Evolutionary conservation across 2,329 filamentous ascomycete species (phyloP).

Genomic region (Cercospora canescens): DNA sequence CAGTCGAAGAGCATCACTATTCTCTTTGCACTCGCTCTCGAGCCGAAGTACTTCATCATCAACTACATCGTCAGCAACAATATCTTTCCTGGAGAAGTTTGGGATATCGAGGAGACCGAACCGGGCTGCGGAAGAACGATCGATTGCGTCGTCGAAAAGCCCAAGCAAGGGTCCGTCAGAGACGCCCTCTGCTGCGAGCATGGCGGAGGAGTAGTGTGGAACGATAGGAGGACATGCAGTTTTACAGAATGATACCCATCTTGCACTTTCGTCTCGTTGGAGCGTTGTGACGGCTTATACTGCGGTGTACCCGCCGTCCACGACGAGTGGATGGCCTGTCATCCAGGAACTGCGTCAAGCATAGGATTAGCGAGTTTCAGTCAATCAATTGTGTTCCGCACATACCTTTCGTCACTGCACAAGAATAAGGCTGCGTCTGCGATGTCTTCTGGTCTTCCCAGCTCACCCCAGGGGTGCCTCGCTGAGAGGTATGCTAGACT

Average conservation of each 20-base stretch:
- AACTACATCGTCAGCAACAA: not conserved
- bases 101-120: not conserved
- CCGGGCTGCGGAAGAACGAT: not conserved
- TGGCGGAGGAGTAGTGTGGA: not conserved
- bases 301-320: slow-evolving; percentile 16
- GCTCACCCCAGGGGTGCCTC: slow-evolving; percentile 26
- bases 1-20: not conserved
- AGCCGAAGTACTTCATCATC: not conserved
- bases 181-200: not conserved
- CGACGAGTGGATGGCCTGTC: slow-evolving; percentile 21
- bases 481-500: slow-evolving; percentile 9
- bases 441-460: slow-evolving; percentile 28
- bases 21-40: slow-evolving; percentile 1
- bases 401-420: slow-evolving; percentile 30
- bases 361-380: slow-evolving; percentile 1
- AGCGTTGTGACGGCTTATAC: not conserved
- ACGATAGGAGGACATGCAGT: not conserved
- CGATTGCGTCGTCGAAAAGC: not conserved
- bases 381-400: not conserved
- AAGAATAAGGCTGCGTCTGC: slow-evolving; percentile 32
- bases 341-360: slow-evolving; percentile 19
- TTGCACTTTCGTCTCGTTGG: not conserved
- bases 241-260: not conserved
- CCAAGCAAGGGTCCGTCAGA: not conserved
- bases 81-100: slow-evolving; percentile 3